Conservation (phyloP, 257 asterid species). For the Plantago major region DNA sequence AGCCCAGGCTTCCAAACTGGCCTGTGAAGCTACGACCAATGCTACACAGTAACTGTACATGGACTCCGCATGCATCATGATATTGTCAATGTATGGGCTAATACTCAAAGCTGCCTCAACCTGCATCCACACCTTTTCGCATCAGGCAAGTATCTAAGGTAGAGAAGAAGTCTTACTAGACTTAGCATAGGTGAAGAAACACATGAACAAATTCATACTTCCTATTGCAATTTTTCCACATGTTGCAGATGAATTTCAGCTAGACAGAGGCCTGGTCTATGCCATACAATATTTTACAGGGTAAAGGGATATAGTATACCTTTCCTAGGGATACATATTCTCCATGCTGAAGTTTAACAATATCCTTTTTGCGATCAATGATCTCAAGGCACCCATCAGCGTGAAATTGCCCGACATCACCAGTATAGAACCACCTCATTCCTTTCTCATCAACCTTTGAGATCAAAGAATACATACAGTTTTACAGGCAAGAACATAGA, state of each 20-base stretch:
- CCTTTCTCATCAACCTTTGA: slow-evolving; percentile 78
- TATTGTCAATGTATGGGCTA: slow-evolving; percentile 72
- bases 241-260: no score
- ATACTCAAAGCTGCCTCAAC: slow-evolving; percentile 74
- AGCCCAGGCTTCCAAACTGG: slow-evolving; percentile 82
- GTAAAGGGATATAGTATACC: slow-evolving; percentile 31
- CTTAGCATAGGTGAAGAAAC: no score
- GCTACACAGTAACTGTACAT: slow-evolving; percentile 84
- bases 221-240: neutral
- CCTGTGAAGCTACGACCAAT: slow-evolving; percentile 74
- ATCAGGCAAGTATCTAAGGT: slow-evolving; percentile 5
- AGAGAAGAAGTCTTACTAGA: neutral
- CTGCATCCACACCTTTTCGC: slow-evolving; percentile 35
- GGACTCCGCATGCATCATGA: slow-evolving; percentile 92
- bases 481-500: neutral
- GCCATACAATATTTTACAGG: no score
- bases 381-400: slow-evolving; percentile 93
- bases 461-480: slow-evolving; percentile 9
- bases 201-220: neutral
- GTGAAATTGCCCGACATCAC: slow-evolving; percentile 89
- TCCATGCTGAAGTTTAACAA: slow-evolving; percentile 94
- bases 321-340: slow-evolving; percentile 96
- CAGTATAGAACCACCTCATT: slow-evolving; percentile 89
- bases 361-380: slow-evolving; percentile 92
- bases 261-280: no score